Conservation (phyloP, 441 rosid species). For the Manihot esculenta region DNA sequence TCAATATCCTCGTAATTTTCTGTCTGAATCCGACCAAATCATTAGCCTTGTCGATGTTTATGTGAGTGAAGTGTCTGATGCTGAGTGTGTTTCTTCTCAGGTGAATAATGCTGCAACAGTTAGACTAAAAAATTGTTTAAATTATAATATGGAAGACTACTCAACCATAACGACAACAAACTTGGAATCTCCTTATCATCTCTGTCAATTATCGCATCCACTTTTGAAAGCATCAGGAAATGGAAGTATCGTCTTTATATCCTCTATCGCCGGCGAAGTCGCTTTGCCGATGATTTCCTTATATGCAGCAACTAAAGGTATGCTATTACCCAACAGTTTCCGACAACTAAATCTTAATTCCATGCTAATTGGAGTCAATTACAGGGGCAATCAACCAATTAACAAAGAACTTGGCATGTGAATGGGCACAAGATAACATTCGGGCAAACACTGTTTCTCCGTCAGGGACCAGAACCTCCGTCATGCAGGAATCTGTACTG, state of each 20-base stretch:
- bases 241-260: constrained; percentile 67
- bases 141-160: constrained; percentile 41
- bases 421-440: constrained; percentile 85
- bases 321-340: too few species aligned
- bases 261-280: constrained; percentile 62
- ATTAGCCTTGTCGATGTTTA: too few species aligned
- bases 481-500: constrained; percentile 46
- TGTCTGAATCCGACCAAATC: too few species aligned
- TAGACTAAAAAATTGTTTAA: not conserved
- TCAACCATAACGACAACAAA: constrained; percentile 46
- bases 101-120: constrained; percentile 15
- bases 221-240: constrained; percentile 65
- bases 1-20: constrained; percentile 23
- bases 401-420: constrained; percentile 75
- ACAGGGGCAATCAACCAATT: constrained; percentile 80
- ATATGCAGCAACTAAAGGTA: constrained; percentile 39
- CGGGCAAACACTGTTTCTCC: constrained; percentile 72
- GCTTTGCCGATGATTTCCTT: constrained; percentile 43
- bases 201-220: constrained; percentile 72
- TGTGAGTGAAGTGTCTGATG: too few species aligned
- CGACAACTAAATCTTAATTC: too few species aligned
- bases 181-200: constrained; percentile 65
- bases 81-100: constrained; percentile 18
- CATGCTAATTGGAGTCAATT: not conserved
- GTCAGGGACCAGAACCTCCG: constrained; percentile 59